Base-by-base conservation (phyloP, 176 grass and related monocot genomes). In the Themeda triandra region DNA sequence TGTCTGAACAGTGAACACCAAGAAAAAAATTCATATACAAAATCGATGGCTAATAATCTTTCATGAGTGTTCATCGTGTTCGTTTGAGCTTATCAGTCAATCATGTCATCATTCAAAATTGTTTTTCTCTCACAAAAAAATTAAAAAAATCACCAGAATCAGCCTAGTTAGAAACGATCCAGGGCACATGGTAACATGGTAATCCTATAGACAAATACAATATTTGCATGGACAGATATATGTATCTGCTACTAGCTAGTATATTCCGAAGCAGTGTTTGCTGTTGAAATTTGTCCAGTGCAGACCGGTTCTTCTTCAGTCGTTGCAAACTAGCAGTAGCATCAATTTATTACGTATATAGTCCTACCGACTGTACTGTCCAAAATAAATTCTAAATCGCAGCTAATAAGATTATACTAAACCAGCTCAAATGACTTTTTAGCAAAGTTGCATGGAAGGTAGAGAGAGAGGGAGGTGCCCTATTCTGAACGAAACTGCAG, bases 401-500 rank as follows among this genome's bases (percentile, higher is more conserved):
- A 58, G 15, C 39, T 73, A 19, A 14, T 73, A 19, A 14, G 53
- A 53, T 21, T 23, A 48, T 9, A 28, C 2, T 21, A 56, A 0
- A 46, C 13, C 21, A 30, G 1, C 9, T 15, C 1, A 44, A 64
- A 41, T 25, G 14, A 64, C 14, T 45, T 19, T 9, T 14, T 6
- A 15, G 19, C 56, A 59, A 13, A 39, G 81, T 33, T 49, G 46
- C 60, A 66, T 49, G 59, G 24, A 29, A 80, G 69, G 35, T 33
- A 13, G 69, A 6, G 21, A 1, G n/a, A 0, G 46, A 17, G 0
- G 53, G 59, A 40, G 58, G 6, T 77, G 18, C 27, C 45, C 18
- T 83, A 48, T 19, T 30, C 15, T 7, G 56, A 6, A 60, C 19
- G 82, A 89, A 90, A 33, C 8, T 83, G 66, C 73, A 86, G 37